These are phyloP conservation scores for Aleurites moluccanus DNA, from an alignment of 441 rosid genomes.

Conservation along the genomic window DNA sequence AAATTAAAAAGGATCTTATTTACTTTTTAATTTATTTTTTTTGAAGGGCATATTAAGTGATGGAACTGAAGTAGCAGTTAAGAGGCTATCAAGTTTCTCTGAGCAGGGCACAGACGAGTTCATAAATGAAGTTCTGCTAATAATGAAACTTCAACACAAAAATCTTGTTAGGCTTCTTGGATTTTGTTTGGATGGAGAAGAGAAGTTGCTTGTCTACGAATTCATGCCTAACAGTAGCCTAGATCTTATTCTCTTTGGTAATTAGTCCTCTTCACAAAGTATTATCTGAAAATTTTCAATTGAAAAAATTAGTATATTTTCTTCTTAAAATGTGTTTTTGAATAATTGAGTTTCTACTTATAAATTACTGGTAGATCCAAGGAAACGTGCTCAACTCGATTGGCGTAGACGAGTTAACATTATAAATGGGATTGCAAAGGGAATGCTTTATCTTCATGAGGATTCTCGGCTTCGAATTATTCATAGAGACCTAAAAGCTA, in stretches of 20 bases:
- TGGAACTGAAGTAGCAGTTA: constrained; percentile 46
- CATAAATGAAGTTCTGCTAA: constrained; percentile 39
- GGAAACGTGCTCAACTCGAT: constrained; percentile 25
- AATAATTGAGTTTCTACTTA: background rate
- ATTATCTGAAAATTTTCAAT: background rate
- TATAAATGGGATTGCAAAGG: constrained; percentile 40
- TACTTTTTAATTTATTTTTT: background rate
- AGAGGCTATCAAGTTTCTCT: constrained; percentile 45
- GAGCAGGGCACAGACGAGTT: constrained; percentile 36
- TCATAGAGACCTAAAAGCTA: constrained; percentile 43
- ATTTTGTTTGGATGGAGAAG: constrained; percentile 31
- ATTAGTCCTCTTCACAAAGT: constrained; percentile 4
- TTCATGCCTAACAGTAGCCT: constrained; percentile 44
- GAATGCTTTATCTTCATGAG: constrained; percentile 46
- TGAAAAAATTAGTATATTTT: background rate
- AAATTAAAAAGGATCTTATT: background rate
- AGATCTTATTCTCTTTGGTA: constrained; percentile 39
- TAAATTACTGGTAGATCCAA: constrained; percentile 24
- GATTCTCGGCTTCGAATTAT: constrained; percentile 44
- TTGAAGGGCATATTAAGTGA: constrained; percentile 36
- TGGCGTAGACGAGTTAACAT: constrained; percentile 37
- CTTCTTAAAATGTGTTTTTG: background rate
- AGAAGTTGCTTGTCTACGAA: constrained; percentile 42
- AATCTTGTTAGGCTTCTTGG: constrained; percentile 43
- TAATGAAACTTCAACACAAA: constrained; percentile 43